Evolutionary conservation across 768 basidiomycete genomes (phyloP).

Genomic region (Tylopilus intermedius): DNA sequence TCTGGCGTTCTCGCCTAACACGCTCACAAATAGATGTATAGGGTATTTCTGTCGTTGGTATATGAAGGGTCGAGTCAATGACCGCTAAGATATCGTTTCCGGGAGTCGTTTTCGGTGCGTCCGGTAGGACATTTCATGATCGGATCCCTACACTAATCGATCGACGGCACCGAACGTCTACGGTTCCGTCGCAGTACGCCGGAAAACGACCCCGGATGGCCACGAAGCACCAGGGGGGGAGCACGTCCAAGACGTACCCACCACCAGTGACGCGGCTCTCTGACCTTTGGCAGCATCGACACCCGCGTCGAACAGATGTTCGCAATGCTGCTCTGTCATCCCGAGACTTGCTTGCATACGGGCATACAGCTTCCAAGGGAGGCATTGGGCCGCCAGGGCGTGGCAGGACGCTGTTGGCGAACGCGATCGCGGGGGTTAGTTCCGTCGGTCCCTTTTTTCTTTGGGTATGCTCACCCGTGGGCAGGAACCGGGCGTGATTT

Average conservation of each 20-base stretch:
- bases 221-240: slow-evolving; percentile 10
- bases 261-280: slow-evolving; percentile 75
- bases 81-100: slow-evolving; percentile 33
- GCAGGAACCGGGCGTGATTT: slow-evolving; percentile 88
- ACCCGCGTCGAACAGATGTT: slow-evolving; percentile 86
- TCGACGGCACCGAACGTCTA: too few species aligned
- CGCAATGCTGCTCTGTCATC: slow-evolving; percentile 90
- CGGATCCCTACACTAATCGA: slow-evolving; percentile 49
- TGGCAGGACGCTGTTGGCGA: slow-evolving; percentile 91
- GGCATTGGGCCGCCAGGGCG: slow-evolving; percentile 96
- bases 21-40: too few species aligned
- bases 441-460: neutral
- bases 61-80: slow-evolving; percentile 29
- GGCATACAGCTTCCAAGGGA: slow-evolving; percentile 91
- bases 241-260: slow-evolving; percentile 36
- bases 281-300: slow-evolving; percentile 82
- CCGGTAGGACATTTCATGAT: slow-evolving; percentile 88
- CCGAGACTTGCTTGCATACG: slow-evolving; percentile 90
- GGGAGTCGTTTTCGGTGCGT: slow-evolving; percentile 18
- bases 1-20: too few species aligned
- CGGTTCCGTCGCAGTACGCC: slow-evolving; percentile 40
- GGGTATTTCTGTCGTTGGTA: slow-evolving; percentile 16
- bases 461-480: neutral
- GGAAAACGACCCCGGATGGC: slow-evolving; percentile 52
- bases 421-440: slow-evolving; percentile 91